Base-by-base conservation (phyloP, 2,329 filamentous ascomycete species). In the Trichothecium roseum region DNA sequence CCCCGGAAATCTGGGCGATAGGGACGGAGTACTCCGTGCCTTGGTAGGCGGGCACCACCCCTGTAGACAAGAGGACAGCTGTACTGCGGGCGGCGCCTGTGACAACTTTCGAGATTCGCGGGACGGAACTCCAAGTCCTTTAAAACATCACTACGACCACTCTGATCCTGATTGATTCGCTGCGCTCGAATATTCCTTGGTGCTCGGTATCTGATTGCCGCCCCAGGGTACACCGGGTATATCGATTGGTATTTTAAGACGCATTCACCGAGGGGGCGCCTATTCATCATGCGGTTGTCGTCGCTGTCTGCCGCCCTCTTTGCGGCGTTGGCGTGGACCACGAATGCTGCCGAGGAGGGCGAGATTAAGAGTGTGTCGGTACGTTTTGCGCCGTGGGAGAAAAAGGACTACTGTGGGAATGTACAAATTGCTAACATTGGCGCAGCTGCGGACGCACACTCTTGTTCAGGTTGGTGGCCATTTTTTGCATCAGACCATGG, bases 371-470 rank as follows among this genome's bases (percentile, higher is more conserved):
- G 66, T 55, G 69, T 72, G 47, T 57, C 60, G 54, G 66, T 69
- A 56, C 41, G 64, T 50, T 24, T 33, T 28, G 13, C 12, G 18
- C 33, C n/a, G 18, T 20, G 20, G 31, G 28, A 3, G 15, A 9
- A 7, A 31, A 14, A 18, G 13, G 31, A n/a, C n/a, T 31, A 8
- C 18, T 34, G 26, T 14, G 17, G 18, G 24, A 13, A 18, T 32
- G 16, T 16, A 16, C 14, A 22, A 24, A 28, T 41, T 42, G 41
- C 47, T 51, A 37, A 52, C 40, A 24, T 28, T 37, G 37, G 30
- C 40, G 20, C 59, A 93, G 84, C 71, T 94, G 53, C 78, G 85
- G 55, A 94, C 88, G 53, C 88, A 94, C 62, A 89, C 81, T 52
- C 70, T 94, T 42, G 66, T 73, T 56, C 74, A 82, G 70, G 84